Base-by-base conservation (phyloP, 1,284 basidiomycete genomes). In the Tilletia horrida region DNA sequence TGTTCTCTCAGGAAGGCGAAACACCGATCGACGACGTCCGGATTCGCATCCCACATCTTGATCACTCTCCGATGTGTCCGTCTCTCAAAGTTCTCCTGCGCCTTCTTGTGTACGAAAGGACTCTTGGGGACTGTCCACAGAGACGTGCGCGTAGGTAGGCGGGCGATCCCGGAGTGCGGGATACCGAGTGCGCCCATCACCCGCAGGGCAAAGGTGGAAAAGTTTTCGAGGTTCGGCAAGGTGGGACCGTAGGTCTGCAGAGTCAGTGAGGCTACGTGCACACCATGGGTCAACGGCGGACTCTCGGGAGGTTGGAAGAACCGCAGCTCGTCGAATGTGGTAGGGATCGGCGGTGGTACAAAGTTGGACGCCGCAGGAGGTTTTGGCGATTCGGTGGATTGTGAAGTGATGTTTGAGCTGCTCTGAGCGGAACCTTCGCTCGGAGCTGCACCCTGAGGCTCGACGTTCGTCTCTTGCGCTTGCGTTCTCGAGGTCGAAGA, bases 41-140 rank as follows among this genome's bases (percentile, higher is more conserved):
- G 85, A 76, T 93, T 86, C 11, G 93, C 88, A 82, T 98, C 94
- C 86, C 87, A 97, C 0, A 93, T 90, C 83, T 94, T 94, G 84
- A 98, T 88, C 25, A 86, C 87, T 16, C 94, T 86, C 76, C 90
- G 90, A 81, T 95, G 90, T 66, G 90, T 90, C 76, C 85, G 86
- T 40, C 92, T 84, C 83, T 93, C 90, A 82, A 97, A 98, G 84
- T 97, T 97, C 84, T 98, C 93, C 83, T 97, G 93, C 23, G 87
- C 86, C 84, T 96, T 97, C 82, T 98, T 98, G 83, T 95, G 90
- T 8, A 89, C 89, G 82, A 97, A 97, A 2, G 94, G 93, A 2
- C 88, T 87, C 52, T 89, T 88, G 11, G 88, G 86, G 14, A 97
- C 93, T 0, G 95, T 97, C 88, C 91, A 93, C 9, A 97, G 84